Conservation (phyloP, 441 rosid species). For the Erodium moschatum region DNA sequence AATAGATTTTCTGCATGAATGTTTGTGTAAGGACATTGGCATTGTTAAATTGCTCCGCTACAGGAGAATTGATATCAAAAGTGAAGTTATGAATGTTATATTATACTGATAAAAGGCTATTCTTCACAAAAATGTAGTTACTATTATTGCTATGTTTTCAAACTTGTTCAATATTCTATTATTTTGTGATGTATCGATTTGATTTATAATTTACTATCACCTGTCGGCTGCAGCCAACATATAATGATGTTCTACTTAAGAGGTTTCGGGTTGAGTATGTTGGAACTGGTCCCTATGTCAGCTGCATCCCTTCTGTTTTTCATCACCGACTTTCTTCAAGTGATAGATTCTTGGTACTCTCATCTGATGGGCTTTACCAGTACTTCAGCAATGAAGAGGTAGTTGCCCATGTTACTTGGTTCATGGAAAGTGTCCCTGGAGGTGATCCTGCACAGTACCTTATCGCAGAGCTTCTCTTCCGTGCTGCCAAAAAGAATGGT, state of each 20-base stretch:
- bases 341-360: slow-evolving; percentile 77
- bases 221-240: slow-evolving; percentile 55
- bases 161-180: background rate
- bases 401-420: slow-evolving; percentile 91
- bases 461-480: slow-evolving; percentile 81
- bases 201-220: slow-evolving; percentile 15
- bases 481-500: slow-evolving; percentile 96
- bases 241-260: slow-evolving; percentile 75
- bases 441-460: slow-evolving; percentile 97
- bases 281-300: slow-evolving; percentile 66
- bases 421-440: slow-evolving; percentile 87
- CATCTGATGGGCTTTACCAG: slow-evolving; percentile 88
- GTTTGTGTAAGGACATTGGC: background rate
- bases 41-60: background rate
- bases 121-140: background rate
- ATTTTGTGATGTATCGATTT: background rate
- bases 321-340: slow-evolving; percentile 82
- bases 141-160: background rate
- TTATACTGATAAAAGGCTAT: background rate
- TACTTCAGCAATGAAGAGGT: slow-evolving; percentile 93
- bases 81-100: background rate
- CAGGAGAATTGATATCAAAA: background rate
- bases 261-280: slow-evolving; percentile 64
- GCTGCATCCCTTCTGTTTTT: slow-evolving; percentile 61
- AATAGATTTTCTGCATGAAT: background rate